Evolutionary conservation across 441 rosid genomes (phyloP), one percentile per base, ranked within the genome.

Genomic region (Adansonia gregorii): DNA sequence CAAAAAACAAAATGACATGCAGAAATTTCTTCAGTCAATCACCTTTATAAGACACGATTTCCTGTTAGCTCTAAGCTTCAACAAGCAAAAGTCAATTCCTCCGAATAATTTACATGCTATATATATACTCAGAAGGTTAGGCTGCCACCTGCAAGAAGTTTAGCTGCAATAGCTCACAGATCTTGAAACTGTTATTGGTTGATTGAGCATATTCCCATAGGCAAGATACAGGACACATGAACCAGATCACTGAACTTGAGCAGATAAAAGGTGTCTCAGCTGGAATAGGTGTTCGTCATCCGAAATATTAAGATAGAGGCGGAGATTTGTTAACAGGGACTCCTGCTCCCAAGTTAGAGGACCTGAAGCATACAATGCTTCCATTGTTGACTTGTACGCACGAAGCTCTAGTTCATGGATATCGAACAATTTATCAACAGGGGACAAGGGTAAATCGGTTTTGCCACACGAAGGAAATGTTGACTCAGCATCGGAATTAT

Each of bases 331-430:
- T 72, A 82, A 65, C 55, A 85, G 79, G 67, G 79, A 75, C 51
- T 85, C 85, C 66, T 78, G 85, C 66, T 78, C 87, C 85, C 87
- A 85, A 76, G 84, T 76, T 65, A 85, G 64, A 24, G 87, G 85
- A 59, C 87, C 87, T 14, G 83, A 82, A 72, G 78, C 83, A 69
- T 80, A 80, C 83, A 80, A 70, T 46, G 84, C 85, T 77, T 72
- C 67, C 83, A 85, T 64, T 8, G 79, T 82, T 45, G 80, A 68
- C 78, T 79, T 76, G 39, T 80, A 80, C 52, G 87, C 85, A 24
- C 35, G 73, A 68, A 82, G 83, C 80, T 84, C 87, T 55, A 84
- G 78, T 46, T 66, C 77, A 76, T 85, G 85, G 59, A 85, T 49
- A 46, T 78, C 61, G 2, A 31, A 74, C 11, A 52, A 49, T 45